Evolutionary conservation across 257 asterid species (phyloP).

Genomic region (Handroanthus guayacan): DNA sequence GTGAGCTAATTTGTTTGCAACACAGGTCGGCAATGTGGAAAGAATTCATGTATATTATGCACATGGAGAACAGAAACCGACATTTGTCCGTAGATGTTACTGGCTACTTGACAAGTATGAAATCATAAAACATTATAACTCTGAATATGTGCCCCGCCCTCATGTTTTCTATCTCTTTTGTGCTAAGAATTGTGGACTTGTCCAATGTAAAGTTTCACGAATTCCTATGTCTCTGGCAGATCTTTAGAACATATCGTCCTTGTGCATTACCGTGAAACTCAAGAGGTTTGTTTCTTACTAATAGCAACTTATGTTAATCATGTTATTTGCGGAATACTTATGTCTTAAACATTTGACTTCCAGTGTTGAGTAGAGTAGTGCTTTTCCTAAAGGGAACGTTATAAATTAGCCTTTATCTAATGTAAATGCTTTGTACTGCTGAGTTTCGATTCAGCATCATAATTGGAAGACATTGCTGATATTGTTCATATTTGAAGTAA

Average conservation of each 20-base stretch:
- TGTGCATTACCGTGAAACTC: conserved; percentile 86
- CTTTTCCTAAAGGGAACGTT: not conserved
- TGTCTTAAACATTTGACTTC: not conserved
- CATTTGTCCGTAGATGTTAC: conserved; percentile 84
- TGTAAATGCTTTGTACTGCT: not conserved
- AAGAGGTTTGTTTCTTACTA: conserved; percentile 60
- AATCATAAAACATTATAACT: conserved; percentile 17
- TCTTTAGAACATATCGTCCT: conserved; percentile 74
- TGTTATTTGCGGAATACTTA: conserved; percentile 26
- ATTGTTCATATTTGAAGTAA: conserved; percentile 4
- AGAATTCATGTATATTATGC: conserved; percentile 88
- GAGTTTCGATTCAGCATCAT: conserved; percentile 6
- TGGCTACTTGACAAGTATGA: conserved; percentile 87
- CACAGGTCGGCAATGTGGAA: conserved; percentile 76
- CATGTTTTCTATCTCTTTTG: conserved; percentile 22
- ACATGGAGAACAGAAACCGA: conserved; percentile 72
- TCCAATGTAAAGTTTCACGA: conserved; percentile 26
- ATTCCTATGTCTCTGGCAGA: conserved; percentile 49
- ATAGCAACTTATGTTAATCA: conserved; percentile 7
- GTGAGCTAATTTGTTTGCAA: not conserved
- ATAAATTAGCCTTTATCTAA: not conserved
- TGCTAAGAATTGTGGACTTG: not conserved
- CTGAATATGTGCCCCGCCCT: conserved; percentile 1
- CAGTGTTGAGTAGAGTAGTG: not conserved
- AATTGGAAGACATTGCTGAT: not conserved